A percentile compares a stretch with the other conserved stretches of the same genome.
Evolutionary conservation across 2,329 filamentous ascomycete genomes (phyloP).

Genomic region (Alternaria ethzedia): DNA sequence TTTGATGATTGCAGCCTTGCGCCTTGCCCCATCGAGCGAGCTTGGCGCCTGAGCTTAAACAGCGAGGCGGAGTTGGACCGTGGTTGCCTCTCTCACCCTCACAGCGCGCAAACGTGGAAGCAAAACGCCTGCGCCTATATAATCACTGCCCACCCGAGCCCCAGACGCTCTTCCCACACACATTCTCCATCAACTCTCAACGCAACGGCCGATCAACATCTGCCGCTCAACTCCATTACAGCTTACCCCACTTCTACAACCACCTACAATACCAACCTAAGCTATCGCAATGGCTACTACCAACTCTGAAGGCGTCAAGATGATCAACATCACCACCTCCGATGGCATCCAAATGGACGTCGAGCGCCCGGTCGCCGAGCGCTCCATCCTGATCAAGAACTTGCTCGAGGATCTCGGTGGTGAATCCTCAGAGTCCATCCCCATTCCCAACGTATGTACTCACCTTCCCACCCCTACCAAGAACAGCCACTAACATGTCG

Average conservation of each 20-base stretch:
- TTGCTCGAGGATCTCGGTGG: slow-evolving; percentile 91
- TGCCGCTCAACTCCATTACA: slow-evolving; percentile 6
- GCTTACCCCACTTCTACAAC: slow-evolving; percentile 27
- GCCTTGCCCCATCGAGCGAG: slow-evolving; percentile 14
- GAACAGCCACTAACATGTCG: slow-evolving; percentile 32
- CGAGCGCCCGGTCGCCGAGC: slow-evolving; percentile 82
- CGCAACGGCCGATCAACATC: not conserved
- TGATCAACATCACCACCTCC: slow-evolving; percentile 54
- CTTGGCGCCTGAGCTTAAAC: slow-evolving; percentile 26
- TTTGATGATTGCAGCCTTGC: slow-evolving; percentile 31
- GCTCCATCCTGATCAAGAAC: slow-evolving; percentile 96
- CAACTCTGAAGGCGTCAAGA: slow-evolving; percentile 20
- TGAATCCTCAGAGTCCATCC: slow-evolving; percentile 71
- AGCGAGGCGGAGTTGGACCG: slow-evolving; percentile 9
- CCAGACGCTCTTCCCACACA: slow-evolving; percentile 8
- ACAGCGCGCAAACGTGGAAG: slow-evolving; percentile 16
- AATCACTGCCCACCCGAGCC: slow-evolving; percentile 8
- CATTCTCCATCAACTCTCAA: not conserved
- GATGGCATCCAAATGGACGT: slow-evolving; percentile 55
- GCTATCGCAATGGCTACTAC: slow-evolving; percentile 31
- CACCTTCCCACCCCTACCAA: not conserved
- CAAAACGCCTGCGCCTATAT: slow-evolving; percentile 17
- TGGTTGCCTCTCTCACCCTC: slow-evolving; percentile 20
- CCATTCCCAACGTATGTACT: slow-evolving; percentile 73
- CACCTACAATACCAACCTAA: not conserved